Evolutionary conservation across 1,284 basidiomycete species (phyloP).

Genomic region (Xanthoconium separans): DNA sequence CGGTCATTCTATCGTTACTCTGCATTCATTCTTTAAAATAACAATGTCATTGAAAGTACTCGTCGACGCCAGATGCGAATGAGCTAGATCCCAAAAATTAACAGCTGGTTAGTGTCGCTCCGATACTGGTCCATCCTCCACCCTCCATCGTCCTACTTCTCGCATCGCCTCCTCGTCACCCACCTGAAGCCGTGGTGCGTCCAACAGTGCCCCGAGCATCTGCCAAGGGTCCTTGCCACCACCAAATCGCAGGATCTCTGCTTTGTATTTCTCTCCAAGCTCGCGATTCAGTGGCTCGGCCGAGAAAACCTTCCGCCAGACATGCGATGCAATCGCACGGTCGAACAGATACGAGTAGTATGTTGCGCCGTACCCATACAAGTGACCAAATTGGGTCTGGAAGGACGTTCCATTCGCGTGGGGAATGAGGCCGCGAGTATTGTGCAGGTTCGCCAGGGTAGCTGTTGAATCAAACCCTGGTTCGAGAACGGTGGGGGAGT

Average conservation of each 20-base stretch:
- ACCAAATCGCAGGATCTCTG: slow-evolving; percentile 75
- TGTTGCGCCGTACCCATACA: slow-evolving; percentile 95
- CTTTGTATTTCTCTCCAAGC: slow-evolving; percentile 79
- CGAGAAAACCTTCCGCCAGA: slow-evolving; percentile 81
- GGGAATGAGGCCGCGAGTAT: slow-evolving; percentile 76
- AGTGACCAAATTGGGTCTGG: slow-evolving; percentile 94
- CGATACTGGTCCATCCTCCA: slow-evolving; percentile 64
- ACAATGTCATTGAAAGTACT: not conserved
- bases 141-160: slow-evolving; percentile 84
- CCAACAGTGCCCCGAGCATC: slow-evolving; percentile 81
- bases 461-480: slow-evolving; percentile 70
- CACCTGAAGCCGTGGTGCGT: slow-evolving; percentile 56
- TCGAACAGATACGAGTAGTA: slow-evolving; percentile 99
- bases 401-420: slow-evolving; percentile 83
- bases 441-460: slow-evolving; percentile 62
- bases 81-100: not conserved
- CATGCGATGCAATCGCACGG: slow-evolving; percentile 88
- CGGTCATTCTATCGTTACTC: not conserved
- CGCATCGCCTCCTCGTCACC: slow-evolving; percentile 87
- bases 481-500: slow-evolving; percentile 63
- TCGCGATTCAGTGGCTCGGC: slow-evolving; percentile 59
- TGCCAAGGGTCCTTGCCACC: slow-evolving; percentile 94
- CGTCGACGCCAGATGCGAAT: not conserved
- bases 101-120: slow-evolving; percentile 43
- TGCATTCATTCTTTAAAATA: not conserved